Evolutionary conservation across 441 rosid genomes (phyloP), one percentile per base, ranked within the genome.

Genomic region (Adansonia rubrostipa): DNA sequence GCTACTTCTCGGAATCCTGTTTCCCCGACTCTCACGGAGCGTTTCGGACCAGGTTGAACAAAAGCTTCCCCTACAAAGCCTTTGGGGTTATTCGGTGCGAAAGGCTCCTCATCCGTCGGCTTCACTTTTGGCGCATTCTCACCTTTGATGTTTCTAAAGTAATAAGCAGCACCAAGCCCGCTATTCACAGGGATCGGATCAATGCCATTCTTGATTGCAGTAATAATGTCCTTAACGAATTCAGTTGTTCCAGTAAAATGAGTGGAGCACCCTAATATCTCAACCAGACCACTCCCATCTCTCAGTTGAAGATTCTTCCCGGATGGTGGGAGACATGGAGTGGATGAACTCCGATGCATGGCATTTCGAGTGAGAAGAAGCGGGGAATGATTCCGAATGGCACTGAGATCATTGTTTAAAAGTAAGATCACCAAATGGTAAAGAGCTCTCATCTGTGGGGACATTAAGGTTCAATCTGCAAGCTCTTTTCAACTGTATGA

Each of bases 81-180:
- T 60, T 89, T 89, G 0, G 90, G 92, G 60, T 89, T 89, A 75
- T 89, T 89, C 53, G 90, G 92, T 9, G 92, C 92, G 84, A 85
- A 89, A 9, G 92, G 90, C 74, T 88, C 92, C 82, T 88, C 90
- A 82, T 88, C 92, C 0, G 89, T 85, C 3, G 88, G 91, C 70
- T 88, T 86, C 24, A 88, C 91, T 76, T 86, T 85, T 0, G 91
- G 89, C 61, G 83, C 86, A 20, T 84, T 85, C 62, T 87, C 78
- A 69, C 90, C 87, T 5, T 17, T 77, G 56, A 80, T 80, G 76
- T 88, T 85, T 81, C 87, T 75, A 60, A 87, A 86, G 64, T 85
- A 88, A 77, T 88, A 88, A 0, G 90, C 90, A 0, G 90, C 92
- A 50, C 92, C 92, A 62, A 88, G 90, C 42, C 92, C 92, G 48